phyloP scores from a whole-genome alignment of 345 rosid genomes.

The Ceriops zippeliana region DNA sequence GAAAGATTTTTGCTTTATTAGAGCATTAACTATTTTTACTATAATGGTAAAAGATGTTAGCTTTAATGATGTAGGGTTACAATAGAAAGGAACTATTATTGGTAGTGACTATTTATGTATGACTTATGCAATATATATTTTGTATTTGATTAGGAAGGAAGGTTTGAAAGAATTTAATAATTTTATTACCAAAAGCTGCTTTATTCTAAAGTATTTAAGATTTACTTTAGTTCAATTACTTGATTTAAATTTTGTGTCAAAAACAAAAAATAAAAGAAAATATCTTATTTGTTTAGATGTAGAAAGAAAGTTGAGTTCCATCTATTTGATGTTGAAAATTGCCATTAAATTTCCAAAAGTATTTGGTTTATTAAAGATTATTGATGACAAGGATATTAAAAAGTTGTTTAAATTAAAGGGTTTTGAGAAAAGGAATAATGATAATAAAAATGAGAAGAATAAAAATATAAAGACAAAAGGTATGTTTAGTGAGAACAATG shows the following conservation, averaged over 20 bases:
- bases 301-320: not conserved
- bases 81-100: no score
- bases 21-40: no score
- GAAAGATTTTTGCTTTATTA: no score
- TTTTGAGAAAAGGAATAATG: no score
- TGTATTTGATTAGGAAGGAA: no score
- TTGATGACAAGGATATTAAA: not conserved
- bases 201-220: slow-evolving; percentile 3
- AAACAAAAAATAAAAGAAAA: not conserved
- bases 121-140: no score
- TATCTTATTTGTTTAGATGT: not conserved
- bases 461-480: not conserved
- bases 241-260: not conserved
- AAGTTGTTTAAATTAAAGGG: no score
- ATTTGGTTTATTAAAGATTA: not conserved
- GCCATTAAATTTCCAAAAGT: not conserved
- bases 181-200: not conserved
- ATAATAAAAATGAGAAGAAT: no score
- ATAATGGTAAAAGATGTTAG: no score
- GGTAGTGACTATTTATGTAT: no score
- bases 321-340: no score
- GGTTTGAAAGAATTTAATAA: not conserved
- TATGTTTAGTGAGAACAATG: not conserved
- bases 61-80: no score
- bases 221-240: not conserved